A percentile compares a stretch with the other conserved stretches of the same genome.
Evolutionary conservation across 768 basidiomycete genomes (phyloP).

Genomic region (Lenzites betulinus): DNA sequence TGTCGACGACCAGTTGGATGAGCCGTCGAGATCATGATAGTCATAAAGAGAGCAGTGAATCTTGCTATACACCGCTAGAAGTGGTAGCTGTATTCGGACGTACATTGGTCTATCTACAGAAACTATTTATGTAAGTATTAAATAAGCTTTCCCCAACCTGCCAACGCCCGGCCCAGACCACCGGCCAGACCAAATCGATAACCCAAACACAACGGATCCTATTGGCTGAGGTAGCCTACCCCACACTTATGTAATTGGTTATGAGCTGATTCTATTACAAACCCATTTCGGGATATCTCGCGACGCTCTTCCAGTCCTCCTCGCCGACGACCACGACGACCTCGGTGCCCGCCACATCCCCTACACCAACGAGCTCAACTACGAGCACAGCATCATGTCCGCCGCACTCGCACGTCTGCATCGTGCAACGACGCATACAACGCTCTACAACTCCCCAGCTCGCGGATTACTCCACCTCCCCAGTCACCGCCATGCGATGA

Average conservation of each 20-base stretch:
- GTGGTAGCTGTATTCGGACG: too few species aligned
- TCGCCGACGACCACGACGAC: neutral
- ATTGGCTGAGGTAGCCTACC: neutral
- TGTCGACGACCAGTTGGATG: too few species aligned
- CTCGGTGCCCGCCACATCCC: neutral
- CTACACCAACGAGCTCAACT: neutral
- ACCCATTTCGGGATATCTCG: slow-evolving; percentile 14
- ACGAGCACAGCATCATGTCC: slow-evolving; percentile 3
- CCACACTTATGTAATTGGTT: slow-evolving; percentile 6
- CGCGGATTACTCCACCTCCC: slow-evolving; percentile 31
- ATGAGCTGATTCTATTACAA: slow-evolving; percentile 5
- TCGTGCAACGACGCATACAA: slow-evolving; percentile 11
- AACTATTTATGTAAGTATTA: neutral
- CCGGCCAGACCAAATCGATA: neutral
- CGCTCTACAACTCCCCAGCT: slow-evolving; percentile 7
- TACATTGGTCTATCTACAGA: too few species aligned
- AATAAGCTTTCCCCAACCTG: neutral
- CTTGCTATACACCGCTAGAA: too few species aligned
- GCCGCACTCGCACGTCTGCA: slow-evolving; percentile 18
- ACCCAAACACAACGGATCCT: neutral
- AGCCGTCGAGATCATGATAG: too few species aligned
- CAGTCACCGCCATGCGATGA: slow-evolving; percentile 60
- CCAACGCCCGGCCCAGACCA: neutral
- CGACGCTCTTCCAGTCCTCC: neutral
- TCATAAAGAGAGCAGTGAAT: too few species aligned